Base-by-base conservation (phyloP, 768 basidiomycete genomes). In the Amanita exitialis region DNA sequence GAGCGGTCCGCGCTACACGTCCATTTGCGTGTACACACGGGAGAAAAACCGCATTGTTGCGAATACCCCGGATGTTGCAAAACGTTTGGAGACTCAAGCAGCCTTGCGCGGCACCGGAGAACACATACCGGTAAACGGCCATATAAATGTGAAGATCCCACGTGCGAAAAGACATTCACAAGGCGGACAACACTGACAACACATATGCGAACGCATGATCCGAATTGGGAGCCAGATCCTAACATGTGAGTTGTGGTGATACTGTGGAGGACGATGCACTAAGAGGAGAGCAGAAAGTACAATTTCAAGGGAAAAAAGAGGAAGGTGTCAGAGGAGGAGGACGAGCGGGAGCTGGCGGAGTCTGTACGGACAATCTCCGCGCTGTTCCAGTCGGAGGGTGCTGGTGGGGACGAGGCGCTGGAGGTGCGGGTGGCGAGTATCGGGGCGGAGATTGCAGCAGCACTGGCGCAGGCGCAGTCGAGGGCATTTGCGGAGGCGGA, bases 1-100 rank as follows among this genome's bases (percentile, higher is more conserved):
- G 54, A 95, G 87, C 82, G 89, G 49, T 93, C 90, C 16, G 91
- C 91, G 23, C 71, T 95, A 52, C 88, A 89, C 54, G 91, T 95
- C 1, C 92, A 95, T 64, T 73, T 76, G 46, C 82, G 92, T 16
- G 89, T 91, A 2, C 92, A 95, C 62, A 93, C 92, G 4, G 92
- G 92, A 35, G 92, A 95, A 69, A 89, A 90, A 59, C 92, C 92
- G 8, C 92, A 95, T 64, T 78, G 74, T 44, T 95, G 92, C 69
- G 88, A 90, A 69, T 90, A 91, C 63, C 86, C 86, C 2, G 86
- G 80, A 6, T 95, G 91, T 65, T 78, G 76, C 44, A 90, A 87
- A 70, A 87, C 86, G 0, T 95, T 94, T 68, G 82, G 87, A 43
- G 91, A 95, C 63, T 94, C 91, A 3, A 91, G 90, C 60, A 89